These are phyloP conservation scores for Beauveria brongniartii DNA, from an alignment of 2,329 filamentous ascomycete species.

Conservation along the genomic window DNA sequence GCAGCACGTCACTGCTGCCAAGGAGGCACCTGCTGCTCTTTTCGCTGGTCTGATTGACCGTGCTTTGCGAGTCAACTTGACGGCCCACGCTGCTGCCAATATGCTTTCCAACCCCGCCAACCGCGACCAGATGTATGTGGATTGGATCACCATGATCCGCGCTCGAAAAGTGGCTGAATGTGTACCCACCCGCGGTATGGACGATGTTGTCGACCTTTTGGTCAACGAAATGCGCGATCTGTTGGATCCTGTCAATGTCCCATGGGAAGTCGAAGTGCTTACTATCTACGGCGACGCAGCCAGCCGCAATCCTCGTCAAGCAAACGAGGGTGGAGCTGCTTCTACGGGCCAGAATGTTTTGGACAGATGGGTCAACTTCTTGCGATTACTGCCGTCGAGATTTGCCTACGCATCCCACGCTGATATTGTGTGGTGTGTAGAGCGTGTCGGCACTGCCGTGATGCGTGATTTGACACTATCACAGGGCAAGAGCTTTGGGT, in stretches of 20 bases:
- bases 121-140: conserved; percentile 89
- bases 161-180: conserved; percentile 56
- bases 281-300: conserved; percentile 53
- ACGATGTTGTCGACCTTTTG: conserved; percentile 55
- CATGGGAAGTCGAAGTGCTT: conserved; percentile 55
- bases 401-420: conserved; percentile 68
- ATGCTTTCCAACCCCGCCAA: conserved; percentile 85
- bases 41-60: conserved; percentile 83
- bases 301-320: conserved; percentile 35
- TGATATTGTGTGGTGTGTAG: conserved; percentile 69
- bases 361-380: conserved; percentile 69
- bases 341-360: conserved; percentile 56
- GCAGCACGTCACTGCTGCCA: conserved; percentile 75
- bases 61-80: conserved; percentile 82
- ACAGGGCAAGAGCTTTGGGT: conserved; percentile 73
- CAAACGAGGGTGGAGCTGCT: conserved; percentile 17
- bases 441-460: conserved; percentile 66
- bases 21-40: conserved; percentile 78
- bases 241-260: conserved; percentile 58
- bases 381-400: conserved; percentile 57
- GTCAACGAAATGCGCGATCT: conserved; percentile 62
- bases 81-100: conserved; percentile 87
- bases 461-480: conserved; percentile 75
- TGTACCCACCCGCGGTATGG: conserved; percentile 55
- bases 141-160: conserved; percentile 67